Base-by-base conservation (phyloP, 139 green algal species). In the Coelastrella sp. region DNA sequence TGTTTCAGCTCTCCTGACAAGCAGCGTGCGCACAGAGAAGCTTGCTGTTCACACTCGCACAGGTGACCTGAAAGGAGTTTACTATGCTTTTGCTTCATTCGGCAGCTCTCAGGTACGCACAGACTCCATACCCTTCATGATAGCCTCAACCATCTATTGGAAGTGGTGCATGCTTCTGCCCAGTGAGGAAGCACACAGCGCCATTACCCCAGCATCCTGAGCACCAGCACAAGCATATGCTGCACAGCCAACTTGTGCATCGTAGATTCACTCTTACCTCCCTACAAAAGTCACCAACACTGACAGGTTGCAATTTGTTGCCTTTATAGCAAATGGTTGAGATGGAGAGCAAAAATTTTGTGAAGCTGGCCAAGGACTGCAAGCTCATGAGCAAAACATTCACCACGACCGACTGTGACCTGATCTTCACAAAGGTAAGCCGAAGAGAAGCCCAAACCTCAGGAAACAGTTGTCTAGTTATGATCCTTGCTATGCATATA, bases 361-460 rank as follows among this genome's bases (percentile, higher is more conserved):
- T 92, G 68, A 96, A 96, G 88, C 86, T 96, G 14, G 93, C 81
- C 92, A 94, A 94, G 59, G 73, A 86, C 91, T 73, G 56, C 56
- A 80, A 85, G 49, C 82, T 86, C 14, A 57, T 81, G 25, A 63
- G n/a, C 73, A 92, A 92, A 63, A 60, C 87, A 15, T 81, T 95
- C 20, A 95, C 89, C 17, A 24, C 90, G 17, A 96, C 94, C 7
- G 94, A 96, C 35, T 79, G 92, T 8, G 95, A 97, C 87, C 85
- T 97, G 58, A 95, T 95, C 7, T 96, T 96, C 59, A 86, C 91
- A 8, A 96, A 96, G 91, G 93, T 94, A 15, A 22, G 89, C 20
- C 17, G 4, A 78, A 49, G 35, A 49, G 35, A 49, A 22, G 65
- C 65, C 4, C 14, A 17, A 22, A 17, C 65, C 14, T 73, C 65